Evolutionary conservation across 805 yeast species (phyloP).

Genomic region (Sugiyamaella qingdaonensis): DNA sequence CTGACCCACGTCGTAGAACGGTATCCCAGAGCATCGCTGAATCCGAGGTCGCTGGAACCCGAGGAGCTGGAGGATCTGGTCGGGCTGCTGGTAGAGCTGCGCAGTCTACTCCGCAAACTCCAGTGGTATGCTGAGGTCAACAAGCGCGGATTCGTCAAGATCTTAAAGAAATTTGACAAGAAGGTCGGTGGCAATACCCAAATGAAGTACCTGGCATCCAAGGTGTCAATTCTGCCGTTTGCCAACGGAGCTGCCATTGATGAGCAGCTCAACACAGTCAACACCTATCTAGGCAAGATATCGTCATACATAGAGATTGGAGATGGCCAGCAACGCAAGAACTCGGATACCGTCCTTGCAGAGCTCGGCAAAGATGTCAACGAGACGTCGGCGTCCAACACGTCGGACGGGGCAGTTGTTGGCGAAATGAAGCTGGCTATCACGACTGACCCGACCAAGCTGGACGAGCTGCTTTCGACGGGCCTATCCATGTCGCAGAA

Average conservation of each 20-base stretch:
- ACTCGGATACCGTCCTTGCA: not conserved
- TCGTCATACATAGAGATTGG: constrained; percentile 23
- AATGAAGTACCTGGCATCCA: constrained; percentile 53
- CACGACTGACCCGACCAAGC: not conserved
- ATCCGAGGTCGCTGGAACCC: constrained; percentile 34
- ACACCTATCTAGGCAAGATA: constrained; percentile 25
- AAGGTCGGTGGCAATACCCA: constrained; percentile 62
- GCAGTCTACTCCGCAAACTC: constrained; percentile 71
- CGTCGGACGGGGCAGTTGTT: constrained; percentile 7
- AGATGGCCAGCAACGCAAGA: not conserved
- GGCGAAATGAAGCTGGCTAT: constrained; percentile 11
- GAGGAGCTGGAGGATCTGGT: constrained; percentile 62
- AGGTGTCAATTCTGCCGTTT: constrained; percentile 71
- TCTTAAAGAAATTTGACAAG: constrained; percentile 86
- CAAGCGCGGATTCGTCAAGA: constrained; percentile 83
- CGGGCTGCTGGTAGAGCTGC: constrained; percentile 67
- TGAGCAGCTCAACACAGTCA: constrained; percentile 41
- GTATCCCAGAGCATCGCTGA: constrained; percentile 27
- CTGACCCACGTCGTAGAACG: constrained; percentile 40
- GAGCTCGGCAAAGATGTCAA: not conserved
- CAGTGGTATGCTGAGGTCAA: constrained; percentile 94
- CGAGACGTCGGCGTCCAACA: not conserved
- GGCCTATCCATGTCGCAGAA: constrained; percentile 12
- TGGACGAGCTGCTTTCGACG: constrained; percentile 1
- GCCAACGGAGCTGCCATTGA: constrained; percentile 65